Evolutionary conservation across 75 land plant genomes (phyloP).

Genomic region (Sequoia sempervirens): DNA sequence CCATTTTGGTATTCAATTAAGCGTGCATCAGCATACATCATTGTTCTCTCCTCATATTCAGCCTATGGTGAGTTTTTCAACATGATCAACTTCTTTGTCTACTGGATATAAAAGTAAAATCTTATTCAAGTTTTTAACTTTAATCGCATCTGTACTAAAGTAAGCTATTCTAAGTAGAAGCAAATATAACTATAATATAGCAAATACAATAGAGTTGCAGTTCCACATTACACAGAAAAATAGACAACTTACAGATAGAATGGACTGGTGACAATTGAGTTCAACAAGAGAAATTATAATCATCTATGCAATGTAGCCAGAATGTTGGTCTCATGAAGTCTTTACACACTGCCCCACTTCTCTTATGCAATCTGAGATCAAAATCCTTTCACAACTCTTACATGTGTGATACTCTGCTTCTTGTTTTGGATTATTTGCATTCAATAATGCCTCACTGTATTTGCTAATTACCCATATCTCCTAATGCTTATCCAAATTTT

Average conservation of each 20-base stretch:
- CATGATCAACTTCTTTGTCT: neutral
- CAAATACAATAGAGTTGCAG: neutral
- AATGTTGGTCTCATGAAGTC: neutral
- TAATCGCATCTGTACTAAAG: neutral
- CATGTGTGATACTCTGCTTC: neutral
- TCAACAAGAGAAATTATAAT: neutral
- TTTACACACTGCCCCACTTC: neutral
- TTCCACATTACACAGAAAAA: neutral
- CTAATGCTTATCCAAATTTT: neutral
- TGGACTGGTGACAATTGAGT: neutral
- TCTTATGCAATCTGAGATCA: neutral
- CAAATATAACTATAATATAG: neutral
- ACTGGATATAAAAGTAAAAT: neutral
- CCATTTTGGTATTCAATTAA: conserved; percentile 50
- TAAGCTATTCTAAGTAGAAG: neutral
- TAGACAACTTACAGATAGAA: neutral
- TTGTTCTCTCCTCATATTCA: conserved; percentile 47
- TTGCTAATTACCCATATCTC: neutral
- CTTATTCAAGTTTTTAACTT: neutral
- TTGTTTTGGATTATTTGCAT: neutral
- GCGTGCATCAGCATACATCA: conserved; percentile 43
- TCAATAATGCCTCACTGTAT: neutral
- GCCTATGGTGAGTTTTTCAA: conserved; percentile 34
- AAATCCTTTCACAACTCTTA: neutral
- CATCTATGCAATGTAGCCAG: neutral